A percentile compares a stretch with the other conserved stretches of the same genome.
Evolutionary conservation across 139 green algal genomes (phyloP).

Genomic region (Picochlorum sp.): DNA sequence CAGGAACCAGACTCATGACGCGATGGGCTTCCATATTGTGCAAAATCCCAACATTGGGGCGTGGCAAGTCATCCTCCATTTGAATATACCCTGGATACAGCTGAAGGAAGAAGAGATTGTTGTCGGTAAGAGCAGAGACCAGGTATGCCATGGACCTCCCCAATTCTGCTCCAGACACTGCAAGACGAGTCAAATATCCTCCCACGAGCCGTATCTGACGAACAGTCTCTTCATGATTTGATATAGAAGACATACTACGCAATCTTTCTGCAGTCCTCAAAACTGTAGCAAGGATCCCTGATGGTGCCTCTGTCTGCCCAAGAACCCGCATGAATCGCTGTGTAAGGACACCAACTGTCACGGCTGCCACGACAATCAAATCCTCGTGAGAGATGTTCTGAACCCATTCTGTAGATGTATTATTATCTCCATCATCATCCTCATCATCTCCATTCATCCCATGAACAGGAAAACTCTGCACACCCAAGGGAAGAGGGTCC

Average conservation of each 20-base stretch:
- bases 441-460: neutral
- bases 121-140: neutral
- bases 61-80: conserved; percentile 1
- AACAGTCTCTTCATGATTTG: conserved; percentile 5
- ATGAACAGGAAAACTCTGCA: conserved; percentile 8
- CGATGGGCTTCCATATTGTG: conserved; percentile 4
- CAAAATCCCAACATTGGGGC: conserved; percentile 1
- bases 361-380: conserved; percentile 25
- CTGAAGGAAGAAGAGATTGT: conserved; percentile 1
- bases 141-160: neutral
- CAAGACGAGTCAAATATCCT: neutral
- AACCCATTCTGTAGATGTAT: neutral
- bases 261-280: conserved; percentile 6
- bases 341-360: conserved; percentile 17
- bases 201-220: neutral
- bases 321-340: conserved; percentile 18
- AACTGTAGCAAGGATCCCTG: neutral
- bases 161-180: conserved; percentile 1
- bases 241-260: conserved; percentile 1
- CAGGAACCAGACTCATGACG: neutral
- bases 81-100: conserved; percentile 4
- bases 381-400: conserved; percentile 8
- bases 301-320: neutral
- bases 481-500: conserved; percentile 6
- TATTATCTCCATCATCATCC: neutral